Percentiles rank a stretch among this genome's conserved stretches.
Conservation (phyloP, 176 grass and related monocot species). For the Eleusine indica region DNA sequence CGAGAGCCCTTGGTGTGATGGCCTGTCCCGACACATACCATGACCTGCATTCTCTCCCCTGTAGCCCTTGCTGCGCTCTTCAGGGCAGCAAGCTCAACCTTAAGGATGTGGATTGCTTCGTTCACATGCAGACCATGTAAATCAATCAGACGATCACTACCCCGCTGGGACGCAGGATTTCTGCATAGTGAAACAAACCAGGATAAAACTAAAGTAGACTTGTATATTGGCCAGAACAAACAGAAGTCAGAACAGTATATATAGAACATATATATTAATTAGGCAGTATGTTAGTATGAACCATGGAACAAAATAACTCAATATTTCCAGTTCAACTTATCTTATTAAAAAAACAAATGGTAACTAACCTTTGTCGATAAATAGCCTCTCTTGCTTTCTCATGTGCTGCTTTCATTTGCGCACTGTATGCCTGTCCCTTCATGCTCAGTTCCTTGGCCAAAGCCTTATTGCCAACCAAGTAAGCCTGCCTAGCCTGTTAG, state of each 20-base stretch:
- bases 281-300: background rate
- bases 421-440: constrained; percentile 85
- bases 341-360: background rate
- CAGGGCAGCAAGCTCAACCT: constrained; percentile 65
- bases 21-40: constrained; percentile 90
- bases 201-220: constrained; percentile 17
- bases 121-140: constrained; percentile 87
- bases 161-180: constrained; percentile 55
- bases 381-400: constrained; percentile 98
- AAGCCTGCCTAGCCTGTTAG: constrained; percentile 81
- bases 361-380: constrained; percentile 73
- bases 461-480: constrained; percentile 90
- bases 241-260: background rate
- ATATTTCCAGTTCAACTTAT: background rate
- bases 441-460: constrained; percentile 88
- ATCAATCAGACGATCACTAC: constrained; percentile 72
- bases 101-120: constrained; percentile 80
- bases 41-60: constrained; percentile 73
- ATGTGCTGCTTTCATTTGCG: constrained; percentile 92
- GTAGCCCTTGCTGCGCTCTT: constrained; percentile 57
- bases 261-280: background rate
- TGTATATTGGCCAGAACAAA: background rate
- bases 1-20: constrained; percentile 95
- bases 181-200: constrained; percentile 43
- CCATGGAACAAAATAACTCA: background rate